A percentile compares a stretch with the other conserved stretches of the same genome.
Conservation (phyloP, 2,329 filamentous ascomycete genomes). For the Aspergillus sp. region DNA sequence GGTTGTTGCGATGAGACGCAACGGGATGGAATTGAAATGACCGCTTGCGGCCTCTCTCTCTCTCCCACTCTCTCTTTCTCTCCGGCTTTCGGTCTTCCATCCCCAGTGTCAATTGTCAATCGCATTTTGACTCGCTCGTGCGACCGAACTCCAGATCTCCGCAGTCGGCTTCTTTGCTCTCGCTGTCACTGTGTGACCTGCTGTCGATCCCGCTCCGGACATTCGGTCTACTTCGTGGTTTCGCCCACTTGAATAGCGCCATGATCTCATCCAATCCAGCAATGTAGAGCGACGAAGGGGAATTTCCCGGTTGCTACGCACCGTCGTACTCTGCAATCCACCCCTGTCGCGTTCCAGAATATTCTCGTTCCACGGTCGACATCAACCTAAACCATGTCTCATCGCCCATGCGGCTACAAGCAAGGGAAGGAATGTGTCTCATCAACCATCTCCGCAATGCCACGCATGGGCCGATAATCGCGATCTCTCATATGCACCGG, state of each 20-base stretch:
- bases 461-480: not conserved
- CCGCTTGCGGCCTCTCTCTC: not conserved
- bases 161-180: not conserved
- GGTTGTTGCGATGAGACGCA: not conserved
- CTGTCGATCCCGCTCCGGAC: not conserved
- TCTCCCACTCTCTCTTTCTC: not conserved
- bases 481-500: not conserved
- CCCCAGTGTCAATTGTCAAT: not conserved
- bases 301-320: not conserved
- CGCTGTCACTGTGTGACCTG: not conserved
- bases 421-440: not conserved
- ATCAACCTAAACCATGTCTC: not conserved
- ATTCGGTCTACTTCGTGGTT: constrained; percentile 4
- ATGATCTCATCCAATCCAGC: not conserved
- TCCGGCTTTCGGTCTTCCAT: too few relatives aligned
- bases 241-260: not conserved
- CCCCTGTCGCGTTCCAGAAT: too few relatives aligned
- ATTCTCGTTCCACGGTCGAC: too few relatives aligned
- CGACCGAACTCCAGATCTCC: not conserved
- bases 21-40: too few relatives aligned
- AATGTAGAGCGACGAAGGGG: not conserved
- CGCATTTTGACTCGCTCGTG: not conserved
- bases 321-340: too few relatives aligned
- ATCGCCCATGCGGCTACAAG: not conserved
- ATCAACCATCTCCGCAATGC: not conserved